Conservation (phyloP, 192 early-diverging fungal species). For the Diversispora epigaea region DNA sequence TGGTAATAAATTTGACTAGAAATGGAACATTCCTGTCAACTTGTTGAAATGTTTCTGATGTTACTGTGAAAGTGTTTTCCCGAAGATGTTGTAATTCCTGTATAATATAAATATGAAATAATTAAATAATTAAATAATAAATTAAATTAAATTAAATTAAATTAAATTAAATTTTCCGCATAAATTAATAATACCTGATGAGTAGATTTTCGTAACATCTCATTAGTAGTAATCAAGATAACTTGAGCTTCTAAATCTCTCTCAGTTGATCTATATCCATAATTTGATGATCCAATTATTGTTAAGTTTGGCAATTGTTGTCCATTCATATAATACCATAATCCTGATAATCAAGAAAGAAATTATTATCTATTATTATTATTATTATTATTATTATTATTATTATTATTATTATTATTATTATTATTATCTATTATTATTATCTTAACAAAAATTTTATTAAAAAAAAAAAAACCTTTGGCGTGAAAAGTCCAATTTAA, state of each 20-base stretch:
- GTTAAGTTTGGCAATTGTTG: slow-evolving; percentile 66
- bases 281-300: slow-evolving; percentile 91
- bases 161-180: background rate
- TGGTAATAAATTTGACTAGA: slow-evolving; percentile 53
- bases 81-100: slow-evolving; percentile 56
- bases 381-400: no score
- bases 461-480: slow-evolving; percentile 64
- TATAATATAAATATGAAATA: background rate
- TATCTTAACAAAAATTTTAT: background rate
- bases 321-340: slow-evolving; percentile 69
- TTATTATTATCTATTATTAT: no score
- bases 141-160: background rate
- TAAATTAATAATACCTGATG: slow-evolving; percentile 51
- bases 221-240: slow-evolving; percentile 69
- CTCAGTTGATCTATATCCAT: slow-evolving; percentile 87
- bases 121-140: background rate
- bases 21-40: slow-evolving; percentile 55
- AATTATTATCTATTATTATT: no score
- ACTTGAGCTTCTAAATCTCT: slow-evolving; percentile 89
- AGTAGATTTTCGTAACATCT: slow-evolving; percentile 52
- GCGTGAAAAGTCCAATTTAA: slow-evolving; percentile 94
- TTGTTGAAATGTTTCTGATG: slow-evolving; percentile 49
- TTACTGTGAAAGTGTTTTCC: slow-evolving; percentile 47
- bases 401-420: no score
- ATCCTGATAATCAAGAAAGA: slow-evolving; percentile 43